Conservation (phyloP, 2,329 filamentous ascomycete species). For the Sordariomycetes sp. region DNA sequence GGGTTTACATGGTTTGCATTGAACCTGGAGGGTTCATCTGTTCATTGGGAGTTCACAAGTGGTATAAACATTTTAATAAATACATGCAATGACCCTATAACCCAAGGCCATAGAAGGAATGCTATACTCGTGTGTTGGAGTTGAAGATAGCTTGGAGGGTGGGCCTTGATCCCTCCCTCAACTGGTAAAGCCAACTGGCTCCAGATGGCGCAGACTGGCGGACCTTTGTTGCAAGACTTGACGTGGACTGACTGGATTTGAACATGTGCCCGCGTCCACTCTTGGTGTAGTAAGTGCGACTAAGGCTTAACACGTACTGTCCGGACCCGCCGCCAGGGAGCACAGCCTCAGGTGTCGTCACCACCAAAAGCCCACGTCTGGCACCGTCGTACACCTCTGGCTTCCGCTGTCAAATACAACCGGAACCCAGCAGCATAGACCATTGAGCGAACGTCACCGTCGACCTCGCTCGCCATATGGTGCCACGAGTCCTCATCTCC, state of each 20-base stretch:
- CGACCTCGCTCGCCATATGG: background rate
- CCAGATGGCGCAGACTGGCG: no score
- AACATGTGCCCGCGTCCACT: no score
- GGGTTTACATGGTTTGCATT: background rate
- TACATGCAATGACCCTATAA: background rate
- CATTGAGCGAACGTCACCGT: background rate
- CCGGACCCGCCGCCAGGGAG: background rate
- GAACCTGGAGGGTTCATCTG: background rate
- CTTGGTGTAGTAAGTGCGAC: background rate
- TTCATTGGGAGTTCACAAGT: background rate
- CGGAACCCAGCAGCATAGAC: background rate
- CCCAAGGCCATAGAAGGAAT: background rate
- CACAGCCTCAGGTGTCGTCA: constrained; percentile 6
- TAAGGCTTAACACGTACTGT: background rate
- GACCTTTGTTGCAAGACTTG: no score
- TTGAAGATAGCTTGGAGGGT: no score
- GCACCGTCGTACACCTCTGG: background rate
- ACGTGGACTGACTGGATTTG: no score
- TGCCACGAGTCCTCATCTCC: background rate
- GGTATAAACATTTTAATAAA: background rate
- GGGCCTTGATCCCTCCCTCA: no score
- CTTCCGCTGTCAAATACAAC: background rate
- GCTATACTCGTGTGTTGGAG: background rate
- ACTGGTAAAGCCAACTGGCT: no score
- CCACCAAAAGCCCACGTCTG: background rate